Evolutionary conservation across 2,329 filamentous ascomycete genomes (phyloP).

Genomic region (Apiospora aurea): DNA sequence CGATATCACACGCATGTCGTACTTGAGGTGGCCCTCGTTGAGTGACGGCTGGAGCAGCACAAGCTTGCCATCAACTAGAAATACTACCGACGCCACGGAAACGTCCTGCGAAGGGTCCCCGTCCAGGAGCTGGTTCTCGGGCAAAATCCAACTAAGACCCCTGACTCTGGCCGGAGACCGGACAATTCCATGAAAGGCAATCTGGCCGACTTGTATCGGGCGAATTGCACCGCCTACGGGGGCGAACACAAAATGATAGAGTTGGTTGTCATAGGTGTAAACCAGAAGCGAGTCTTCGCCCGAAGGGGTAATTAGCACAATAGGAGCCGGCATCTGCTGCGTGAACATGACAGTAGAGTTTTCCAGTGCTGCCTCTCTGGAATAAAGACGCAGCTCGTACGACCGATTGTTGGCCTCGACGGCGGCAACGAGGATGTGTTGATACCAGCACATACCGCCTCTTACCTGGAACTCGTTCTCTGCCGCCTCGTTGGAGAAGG

Average conservation of each 20-base stretch:
- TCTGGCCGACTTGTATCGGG: conserved; percentile 94
- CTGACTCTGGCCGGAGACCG: conserved; percentile 90
- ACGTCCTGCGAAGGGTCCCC: conserved; percentile 97
- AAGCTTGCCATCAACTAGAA: conserved; percentile 96
- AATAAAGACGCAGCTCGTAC: conserved; percentile 91
- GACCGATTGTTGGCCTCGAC: conserved; percentile 80
- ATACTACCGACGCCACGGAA: conserved; percentile 88
- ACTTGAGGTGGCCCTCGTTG: conserved; percentile 86
- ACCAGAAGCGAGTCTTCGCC: conserved; percentile 94
- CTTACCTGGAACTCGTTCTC: conserved; percentile 93
- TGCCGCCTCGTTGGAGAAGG: conserved; percentile 79
- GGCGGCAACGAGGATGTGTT: conserved; percentile 91
- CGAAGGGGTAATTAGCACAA: conserved; percentile 88
- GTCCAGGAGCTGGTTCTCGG: conserved; percentile 85
- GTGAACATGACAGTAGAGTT: conserved; percentile 75
- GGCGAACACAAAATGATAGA: conserved; percentile 94
- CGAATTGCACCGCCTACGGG: conserved; percentile 72
- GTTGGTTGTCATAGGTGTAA: conserved; percentile 94
- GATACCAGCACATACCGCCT: conserved; percentile 98
- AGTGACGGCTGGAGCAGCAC: conserved; percentile 88
- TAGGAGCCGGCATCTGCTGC: conserved; percentile 80
- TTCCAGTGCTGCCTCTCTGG: conserved; percentile 82
- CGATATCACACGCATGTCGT: conserved; percentile 96
- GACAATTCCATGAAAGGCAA: conserved; percentile 96
- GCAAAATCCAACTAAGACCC: conserved; percentile 93